phyloP scores from a whole-genome alignment of 2,329 filamentous ascomycete genomes.

The Diaporthe helianthi region DNA sequence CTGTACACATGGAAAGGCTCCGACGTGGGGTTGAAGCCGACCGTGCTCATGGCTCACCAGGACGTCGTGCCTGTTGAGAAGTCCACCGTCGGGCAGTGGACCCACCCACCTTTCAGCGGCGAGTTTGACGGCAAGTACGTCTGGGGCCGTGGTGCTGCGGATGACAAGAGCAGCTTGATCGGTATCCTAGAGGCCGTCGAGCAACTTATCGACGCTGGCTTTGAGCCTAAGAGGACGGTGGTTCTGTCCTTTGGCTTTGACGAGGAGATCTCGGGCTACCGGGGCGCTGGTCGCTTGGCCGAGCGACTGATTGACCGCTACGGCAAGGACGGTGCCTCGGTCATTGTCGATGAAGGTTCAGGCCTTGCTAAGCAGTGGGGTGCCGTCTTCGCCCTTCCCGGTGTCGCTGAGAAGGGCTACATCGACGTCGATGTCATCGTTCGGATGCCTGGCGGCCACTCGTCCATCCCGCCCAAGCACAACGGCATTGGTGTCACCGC shows the following conservation, averaged over 20 bases:
- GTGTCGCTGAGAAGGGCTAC: constrained; percentile 68
- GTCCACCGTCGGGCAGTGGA: constrained; percentile 61
- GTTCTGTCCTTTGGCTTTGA: constrained; percentile 69
- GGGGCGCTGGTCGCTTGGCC: constrained; percentile 59
- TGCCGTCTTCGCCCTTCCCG: constrained; percentile 60
- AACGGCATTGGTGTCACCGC: constrained; percentile 60
- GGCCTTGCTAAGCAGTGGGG: constrained; percentile 53
- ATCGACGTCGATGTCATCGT: constrained; percentile 64
- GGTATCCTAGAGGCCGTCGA: constrained; percentile 64
- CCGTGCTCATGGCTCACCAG: constrained; percentile 68
- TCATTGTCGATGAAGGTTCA: constrained; percentile 68
- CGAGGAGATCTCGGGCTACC: constrained; percentile 62
- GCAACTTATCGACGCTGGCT: constrained; percentile 58
- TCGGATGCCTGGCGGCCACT: constrained; percentile 66
- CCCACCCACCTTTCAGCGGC: constrained; percentile 65
- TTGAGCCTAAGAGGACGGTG: constrained; percentile 61
- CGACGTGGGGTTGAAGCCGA: constrained; percentile 58
- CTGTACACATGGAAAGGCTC: constrained; percentile 65
- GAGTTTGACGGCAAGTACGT: constrained; percentile 63
- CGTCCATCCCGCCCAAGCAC: constrained; percentile 62
- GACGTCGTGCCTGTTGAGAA: constrained; percentile 68
- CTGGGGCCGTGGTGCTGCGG: constrained; percentile 67
- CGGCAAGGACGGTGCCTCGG: constrained; percentile 59
- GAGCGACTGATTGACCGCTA: constrained; percentile 55
- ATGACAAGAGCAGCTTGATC: constrained; percentile 69